Percentiles rank a stretch among this genome's conserved stretches.
Evolutionary conservation across 2,329 filamentous ascomycete species (phyloP).

Genomic region (Scytalidium sp.): DNA sequence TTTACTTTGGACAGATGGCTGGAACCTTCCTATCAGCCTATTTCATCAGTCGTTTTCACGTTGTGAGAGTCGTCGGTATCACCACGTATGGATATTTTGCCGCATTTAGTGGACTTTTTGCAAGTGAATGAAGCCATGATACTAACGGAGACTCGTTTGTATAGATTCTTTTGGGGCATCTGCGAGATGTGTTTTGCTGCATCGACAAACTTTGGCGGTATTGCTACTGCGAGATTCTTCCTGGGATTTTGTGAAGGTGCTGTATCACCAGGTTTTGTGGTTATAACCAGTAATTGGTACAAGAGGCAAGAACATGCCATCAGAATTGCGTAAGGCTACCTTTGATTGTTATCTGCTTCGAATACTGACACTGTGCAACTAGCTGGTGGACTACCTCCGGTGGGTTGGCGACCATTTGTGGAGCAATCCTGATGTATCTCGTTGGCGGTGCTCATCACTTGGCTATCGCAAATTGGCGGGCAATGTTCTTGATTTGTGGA

Average conservation of each 20-base stretch:
- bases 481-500: constrained; percentile 42
- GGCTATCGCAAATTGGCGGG: constrained; percentile 33
- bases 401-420: constrained; percentile 29
- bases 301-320: constrained; percentile 26
- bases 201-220: constrained; percentile 16
- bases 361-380: constrained; percentile 30
- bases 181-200: constrained; percentile 33
- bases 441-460: constrained; percentile 26
- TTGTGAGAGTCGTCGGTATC: background rate
- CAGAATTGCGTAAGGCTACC: constrained; percentile 18
- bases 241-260: constrained; percentile 28
- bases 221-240: constrained; percentile 25
- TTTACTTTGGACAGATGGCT: constrained; percentile 37
- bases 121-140: constrained; percentile 44
- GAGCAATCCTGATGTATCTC: constrained; percentile 7
- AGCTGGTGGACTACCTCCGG: constrained; percentile 38
- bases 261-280: constrained; percentile 30
- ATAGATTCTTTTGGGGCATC: constrained; percentile 36
- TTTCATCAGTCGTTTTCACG: background rate
- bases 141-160: constrained; percentile 2
- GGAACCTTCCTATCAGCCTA: constrained; percentile 14
- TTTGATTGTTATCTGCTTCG: background rate
- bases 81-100: constrained; percentile 32
- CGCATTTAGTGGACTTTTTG: constrained; percentile 46
- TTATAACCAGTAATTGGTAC: constrained; percentile 31